Percentiles rank a stretch among this genome's conserved stretches.
Evolutionary conservation across 2,329 filamentous ascomycete species (phyloP).

Genomic region (Aspergillus sp.): DNA sequence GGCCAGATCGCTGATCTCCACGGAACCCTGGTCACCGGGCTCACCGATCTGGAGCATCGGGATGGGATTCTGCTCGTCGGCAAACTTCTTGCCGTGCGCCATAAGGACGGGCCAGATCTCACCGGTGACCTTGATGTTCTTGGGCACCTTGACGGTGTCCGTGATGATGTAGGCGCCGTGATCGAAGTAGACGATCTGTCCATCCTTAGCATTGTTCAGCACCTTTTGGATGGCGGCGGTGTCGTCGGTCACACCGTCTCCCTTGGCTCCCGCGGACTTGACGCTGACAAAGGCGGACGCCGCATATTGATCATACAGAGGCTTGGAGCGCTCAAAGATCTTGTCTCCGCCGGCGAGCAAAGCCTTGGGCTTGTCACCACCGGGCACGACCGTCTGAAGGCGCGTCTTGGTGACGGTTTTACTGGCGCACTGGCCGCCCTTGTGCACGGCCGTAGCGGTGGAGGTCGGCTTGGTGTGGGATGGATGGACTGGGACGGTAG

Average conservation of each 20-base stretch:
- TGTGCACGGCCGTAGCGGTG: constrained; percentile 3
- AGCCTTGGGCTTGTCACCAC: constrained; percentile 60
- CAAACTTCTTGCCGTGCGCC: constrained; percentile 72
- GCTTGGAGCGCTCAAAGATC: constrained; percentile 81
- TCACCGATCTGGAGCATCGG: constrained; percentile 84
- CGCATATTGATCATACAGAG: constrained; percentile 72
- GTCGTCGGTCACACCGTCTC: constrained; percentile 84
- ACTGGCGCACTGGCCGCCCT: constrained; percentile 20
- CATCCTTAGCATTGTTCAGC: constrained; percentile 62
- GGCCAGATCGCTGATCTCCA: constrained; percentile 86
- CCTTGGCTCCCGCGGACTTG: constrained; percentile 77
- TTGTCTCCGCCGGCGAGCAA: constrained; percentile 65
- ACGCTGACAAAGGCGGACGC: constrained; percentile 75
- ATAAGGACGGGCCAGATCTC: constrained; percentile 91
- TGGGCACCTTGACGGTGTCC: constrained; percentile 60
- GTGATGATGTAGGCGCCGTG: constrained; percentile 63
- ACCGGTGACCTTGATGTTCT: constrained; percentile 81
- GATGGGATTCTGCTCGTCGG: constrained; percentile 70
- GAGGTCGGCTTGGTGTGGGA: constrained; percentile 6
- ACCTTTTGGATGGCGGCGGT: constrained; percentile 78
- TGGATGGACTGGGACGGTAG: neutral
- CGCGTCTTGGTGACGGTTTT: constrained; percentile 35
- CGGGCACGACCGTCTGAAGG: constrained; percentile 59
- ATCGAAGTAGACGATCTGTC: constrained; percentile 63
- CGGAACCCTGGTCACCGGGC: constrained; percentile 69